Conservation (phyloP, 169 alveolate species). For the Babesia bigemina region DNA sequence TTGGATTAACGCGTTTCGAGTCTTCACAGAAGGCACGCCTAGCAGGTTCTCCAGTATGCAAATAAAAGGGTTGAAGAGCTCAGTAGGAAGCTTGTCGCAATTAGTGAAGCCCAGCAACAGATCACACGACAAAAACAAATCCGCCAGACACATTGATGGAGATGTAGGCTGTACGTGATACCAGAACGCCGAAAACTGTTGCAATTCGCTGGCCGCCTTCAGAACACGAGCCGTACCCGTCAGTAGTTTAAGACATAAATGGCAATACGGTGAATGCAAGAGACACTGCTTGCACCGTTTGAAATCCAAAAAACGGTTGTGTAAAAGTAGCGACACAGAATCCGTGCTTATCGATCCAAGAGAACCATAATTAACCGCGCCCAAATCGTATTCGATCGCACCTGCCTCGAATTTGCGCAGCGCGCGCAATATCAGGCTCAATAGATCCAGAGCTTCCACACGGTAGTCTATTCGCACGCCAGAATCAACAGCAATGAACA, state of each 20-base stretch:
- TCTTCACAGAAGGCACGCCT: slow-evolving; percentile 48
- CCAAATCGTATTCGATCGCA: slow-evolving; percentile 49
- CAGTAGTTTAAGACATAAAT: slow-evolving; percentile 31
- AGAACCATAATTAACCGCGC: slow-evolving; percentile 48
- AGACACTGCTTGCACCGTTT: slow-evolving; percentile 44
- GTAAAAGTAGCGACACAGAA: slow-evolving; percentile 15
- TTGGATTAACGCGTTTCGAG: slow-evolving; percentile 39
- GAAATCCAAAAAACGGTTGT: slow-evolving; percentile 22
- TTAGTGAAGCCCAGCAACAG: slow-evolving; percentile 15
- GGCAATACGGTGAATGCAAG: slow-evolving; percentile 46
- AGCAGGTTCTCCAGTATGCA: slow-evolving; percentile 41
- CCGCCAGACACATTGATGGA: slow-evolving; percentile 37
- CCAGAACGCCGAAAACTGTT: slow-evolving; percentile 65
- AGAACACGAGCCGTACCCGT: slow-evolving; percentile 43
- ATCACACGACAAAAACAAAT: slow-evolving; percentile 47
- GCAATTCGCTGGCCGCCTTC: slow-evolving; percentile 42
- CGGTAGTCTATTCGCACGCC: slow-evolving; percentile 34
- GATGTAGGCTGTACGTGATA: slow-evolving; percentile 49
- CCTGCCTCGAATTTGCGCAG: slow-evolving; percentile 54
- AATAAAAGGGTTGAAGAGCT: slow-evolving; percentile 46
- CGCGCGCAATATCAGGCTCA: slow-evolving; percentile 33
- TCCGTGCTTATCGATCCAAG: slow-evolving; percentile 38
- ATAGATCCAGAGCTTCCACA: slow-evolving; percentile 51
- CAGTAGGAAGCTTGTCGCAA: slow-evolving; percentile 8
- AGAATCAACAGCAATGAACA: slow-evolving; percentile 36